Conservation (phyloP, 192 early-diverging fungal species). For the Rhizophagus clarus region DNA sequence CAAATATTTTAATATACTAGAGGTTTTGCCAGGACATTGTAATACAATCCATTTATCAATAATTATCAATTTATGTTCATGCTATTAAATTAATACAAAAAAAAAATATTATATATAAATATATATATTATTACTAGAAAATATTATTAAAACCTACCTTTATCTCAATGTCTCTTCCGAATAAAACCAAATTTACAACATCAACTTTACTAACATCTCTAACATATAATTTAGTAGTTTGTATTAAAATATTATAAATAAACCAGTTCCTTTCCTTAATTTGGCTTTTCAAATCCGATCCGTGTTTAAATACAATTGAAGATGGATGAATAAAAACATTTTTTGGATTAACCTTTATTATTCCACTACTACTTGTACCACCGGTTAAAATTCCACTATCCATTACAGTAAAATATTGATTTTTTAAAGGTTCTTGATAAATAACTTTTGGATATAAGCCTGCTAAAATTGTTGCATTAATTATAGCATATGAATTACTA, state of each 20-base stretch:
- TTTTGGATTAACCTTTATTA: conserved; percentile 46
- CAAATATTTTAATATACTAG: conserved; percentile 53
- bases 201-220: conserved; percentile 54
- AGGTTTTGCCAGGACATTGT: conserved; percentile 55
- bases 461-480: conserved; percentile 77
- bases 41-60: conserved; percentile 58
- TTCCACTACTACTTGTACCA: no score
- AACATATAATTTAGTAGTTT: conserved; percentile 50
- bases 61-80: conserved; percentile 29
- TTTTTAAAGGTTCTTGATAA: conserved; percentile 41
- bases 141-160: conserved; percentile 38
- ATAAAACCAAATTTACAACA: conserved; percentile 48
- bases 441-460: conserved; percentile 83
- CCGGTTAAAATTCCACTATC: neutral
- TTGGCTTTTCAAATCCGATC: conserved; percentile 20
- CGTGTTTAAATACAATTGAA: conserved; percentile 52
- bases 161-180: conserved; percentile 49
- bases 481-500: conserved; percentile 46
- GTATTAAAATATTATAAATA: conserved; percentile 56
- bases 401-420: conserved; percentile 37
- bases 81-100: neutral
- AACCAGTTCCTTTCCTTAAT: conserved; percentile 37
- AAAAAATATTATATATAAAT: neutral
- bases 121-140: neutral
- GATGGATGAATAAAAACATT: conserved; percentile 79